Evolutionary conservation across 1,139 yeast species (phyloP).

Genomic region (Saccharomyces hybrid): DNA sequence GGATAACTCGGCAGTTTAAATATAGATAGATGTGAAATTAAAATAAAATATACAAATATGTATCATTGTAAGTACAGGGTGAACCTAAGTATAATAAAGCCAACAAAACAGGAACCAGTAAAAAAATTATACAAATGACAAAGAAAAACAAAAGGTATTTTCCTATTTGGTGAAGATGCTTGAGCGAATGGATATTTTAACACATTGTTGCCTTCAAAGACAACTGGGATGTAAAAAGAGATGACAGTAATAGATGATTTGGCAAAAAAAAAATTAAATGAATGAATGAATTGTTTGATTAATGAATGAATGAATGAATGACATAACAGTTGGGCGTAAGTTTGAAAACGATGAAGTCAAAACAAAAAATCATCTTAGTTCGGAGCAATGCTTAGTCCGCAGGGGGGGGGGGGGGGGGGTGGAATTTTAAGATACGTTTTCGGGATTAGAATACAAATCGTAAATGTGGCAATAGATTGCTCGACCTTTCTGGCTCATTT

Average conservation of each 20-base stretch:
- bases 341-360: background rate
- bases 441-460: background rate
- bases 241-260: constrained; percentile 4
- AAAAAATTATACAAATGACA: background rate
- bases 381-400: background rate
- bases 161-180: background rate
- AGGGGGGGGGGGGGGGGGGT: too few species aligned
- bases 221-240: background rate
- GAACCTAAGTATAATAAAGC: background rate
- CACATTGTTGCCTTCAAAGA: background rate
- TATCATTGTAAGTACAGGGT: background rate
- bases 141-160: background rate
- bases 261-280: constrained; percentile 1
- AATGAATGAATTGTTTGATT: constrained; percentile 4
- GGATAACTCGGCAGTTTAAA: background rate
- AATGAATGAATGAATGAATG: constrained; percentile 4
- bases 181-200: background rate
- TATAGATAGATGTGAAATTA: background rate
- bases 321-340: constrained; percentile 2
- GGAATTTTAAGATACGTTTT: background rate
- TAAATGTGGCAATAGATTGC: background rate
- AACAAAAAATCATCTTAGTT: background rate
- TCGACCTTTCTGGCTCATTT: background rate
- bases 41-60: background rate
- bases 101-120: background rate